A percentile compares a stretch with the other conserved stretches of the same genome.
Evolutionary conservation across 1,284 basidiomycete genomes (phyloP).

Genomic region (Phlebopus sp.): DNA sequence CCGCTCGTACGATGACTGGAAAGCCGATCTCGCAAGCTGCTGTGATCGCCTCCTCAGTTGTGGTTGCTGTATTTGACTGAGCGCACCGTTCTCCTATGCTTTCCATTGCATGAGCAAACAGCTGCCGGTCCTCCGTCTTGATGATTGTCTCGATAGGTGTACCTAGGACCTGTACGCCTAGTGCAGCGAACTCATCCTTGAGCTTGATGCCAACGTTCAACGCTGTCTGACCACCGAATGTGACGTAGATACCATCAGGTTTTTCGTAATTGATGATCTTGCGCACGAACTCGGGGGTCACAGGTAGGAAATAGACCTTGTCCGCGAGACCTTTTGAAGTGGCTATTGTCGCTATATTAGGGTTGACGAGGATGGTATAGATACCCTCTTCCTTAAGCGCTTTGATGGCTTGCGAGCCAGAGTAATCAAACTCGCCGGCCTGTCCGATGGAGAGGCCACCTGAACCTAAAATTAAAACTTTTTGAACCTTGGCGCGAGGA

Average conservation of each 20-base stretch:
- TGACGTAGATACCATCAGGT: conserved; percentile 98
- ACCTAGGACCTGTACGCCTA: conserved; percentile 92
- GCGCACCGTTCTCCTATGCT: conserved; percentile 96
- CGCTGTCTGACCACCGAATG: conserved; percentile 98
- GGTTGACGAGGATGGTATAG: conserved; percentile 97
- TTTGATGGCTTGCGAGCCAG: conserved; percentile 98
- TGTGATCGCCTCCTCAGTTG: conserved; percentile 77
- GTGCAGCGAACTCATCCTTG: conserved; percentile 88
- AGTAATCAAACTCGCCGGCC: conserved; percentile 99
- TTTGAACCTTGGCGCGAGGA: conserved; percentile 81
- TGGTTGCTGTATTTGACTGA: conserved; percentile 82
- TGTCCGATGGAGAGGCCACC: conserved; percentile 98
- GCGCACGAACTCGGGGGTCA: conserved; percentile 95
- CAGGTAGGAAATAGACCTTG: conserved; percentile 99
- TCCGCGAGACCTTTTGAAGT: conserved; percentile 97
- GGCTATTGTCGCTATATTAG: conserved; percentile 99
- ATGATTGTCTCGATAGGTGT: conserved; percentile 98
- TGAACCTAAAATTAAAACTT: conserved; percentile 97
- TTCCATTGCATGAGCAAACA: conserved; percentile 94
- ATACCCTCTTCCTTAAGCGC: conserved; percentile 98
- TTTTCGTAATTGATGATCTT: conserved; percentile 99
- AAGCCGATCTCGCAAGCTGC: conserved; percentile 92
- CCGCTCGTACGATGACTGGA: conserved; percentile 95
- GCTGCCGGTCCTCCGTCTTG: conserved; percentile 93
- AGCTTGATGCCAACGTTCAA: conserved; percentile 96